Base-by-base conservation (phyloP, 345 rosid species). In the Diplotaxis tenuifolia region DNA sequence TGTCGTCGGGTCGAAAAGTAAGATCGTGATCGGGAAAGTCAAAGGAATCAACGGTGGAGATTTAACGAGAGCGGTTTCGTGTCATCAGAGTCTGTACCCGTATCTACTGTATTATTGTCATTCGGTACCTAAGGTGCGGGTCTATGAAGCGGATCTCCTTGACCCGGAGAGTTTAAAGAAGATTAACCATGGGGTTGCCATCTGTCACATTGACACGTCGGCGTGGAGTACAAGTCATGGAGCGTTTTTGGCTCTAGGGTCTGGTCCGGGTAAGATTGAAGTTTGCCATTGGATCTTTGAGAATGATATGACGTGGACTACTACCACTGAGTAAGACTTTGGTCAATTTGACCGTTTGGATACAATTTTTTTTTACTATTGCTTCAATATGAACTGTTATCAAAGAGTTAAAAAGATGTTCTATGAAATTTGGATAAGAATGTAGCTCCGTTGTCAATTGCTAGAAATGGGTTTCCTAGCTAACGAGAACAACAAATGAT, bases 281-380 rank as follows among this genome's bases (percentile, higher is more conserved):
- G 91, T 89, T 29, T 93, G 98, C 21, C 98, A 93, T 21, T 90
- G 98, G 98, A 93, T 93, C 20, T 93, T 93, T 45, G 88, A 93
- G 79, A 88, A 88, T 73, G 96, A 93, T 64, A 66, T 93, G 91
- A 89, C 86, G 9, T 91, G 97, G 97, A 82, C 82, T 7, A 82
- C 82, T 7, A 57, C 68, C 0, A 81, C 84, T 2, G 89, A 84
- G 53, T 72, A 28, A 45, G 22, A 11, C 32, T 38, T 52, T 55
- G 22, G 29, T 40, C 47, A 27, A 9, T 40, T 73, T n/a, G 9
- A 50, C 49, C 36, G 2, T 53, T 15, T 23, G 15, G 50, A 45
- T 20, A 9, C 25, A 25, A 11, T 3, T 3, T 38, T 25, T 10
- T 5, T 9, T 7, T 25, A 25, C 28, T 25, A 25, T 25, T 25